Evolutionary conservation across 805 yeast species (phyloP), one percentile per base, ranked within the genome.

Genomic region (Tetrapisispora namnaoensis): DNA sequence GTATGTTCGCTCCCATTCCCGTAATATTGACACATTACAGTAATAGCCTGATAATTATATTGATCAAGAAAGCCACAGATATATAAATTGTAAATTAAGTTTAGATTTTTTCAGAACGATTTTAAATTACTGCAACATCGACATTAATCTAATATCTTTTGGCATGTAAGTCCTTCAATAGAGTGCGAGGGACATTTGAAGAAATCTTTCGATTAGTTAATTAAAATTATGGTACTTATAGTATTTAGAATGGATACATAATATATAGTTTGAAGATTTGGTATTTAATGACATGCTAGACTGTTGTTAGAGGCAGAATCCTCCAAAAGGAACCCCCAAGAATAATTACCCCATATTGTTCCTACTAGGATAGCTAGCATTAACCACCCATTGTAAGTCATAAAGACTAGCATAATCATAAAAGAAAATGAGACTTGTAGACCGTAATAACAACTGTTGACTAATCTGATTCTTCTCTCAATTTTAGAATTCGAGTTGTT

Each of bases 381-480:
- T 34, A 81, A 75, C 90, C 90, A 86, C 13, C 91, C 86, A 61
- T 86, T 86, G 63, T 83, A 86, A 6, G 91, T 84, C 95, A 86
- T 86, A 56, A 86, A 86, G 0, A 87, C 77, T 55, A 86, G 74
- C 95, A 86, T 86, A 57, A 81, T 67, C 70, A 80, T 68, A 58
- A 83, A 82, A 3, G 88, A 80, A 58, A 79, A 83, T 1, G 81
- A 80, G 5, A 83, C 86, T 58, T 82, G 86, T 10, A 77, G 51
- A 1, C 82, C 89, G 59, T 84, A 84, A 36, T 74, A 55, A 16
- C 72, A 51, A 9, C 81, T 67, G 53, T 66, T 69, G 45, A 64
- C 66, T 42, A 70, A 18, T 42, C 47, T 52, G 4, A 17, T 47
- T n/a, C 49, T 36, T 36, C 48, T 48, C 9, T 44, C 47, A 24